Percentiles rank a stretch among this genome's conserved stretches.
Evolutionary conservation across 2,329 filamentous ascomycete species (phyloP).

Genomic region (Stachybotrys elegans): DNA sequence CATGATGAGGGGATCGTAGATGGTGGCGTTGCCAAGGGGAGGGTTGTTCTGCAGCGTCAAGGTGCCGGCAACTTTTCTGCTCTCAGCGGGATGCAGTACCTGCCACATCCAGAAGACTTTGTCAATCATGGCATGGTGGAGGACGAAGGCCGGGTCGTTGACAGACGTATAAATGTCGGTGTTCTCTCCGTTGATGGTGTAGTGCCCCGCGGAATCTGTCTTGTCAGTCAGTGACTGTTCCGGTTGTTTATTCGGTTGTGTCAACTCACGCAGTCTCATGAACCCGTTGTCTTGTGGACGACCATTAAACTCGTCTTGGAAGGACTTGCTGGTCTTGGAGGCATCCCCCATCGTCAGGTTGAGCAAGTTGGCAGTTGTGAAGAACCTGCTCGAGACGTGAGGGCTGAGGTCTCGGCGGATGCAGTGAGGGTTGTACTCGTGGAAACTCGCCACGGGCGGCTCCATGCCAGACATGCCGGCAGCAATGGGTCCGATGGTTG

Average conservation of each 20-base stretch:
- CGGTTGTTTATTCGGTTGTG: neutral
- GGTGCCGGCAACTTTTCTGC: neutral
- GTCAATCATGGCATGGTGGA: neutral
- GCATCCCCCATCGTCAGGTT: neutral
- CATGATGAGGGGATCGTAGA: neutral
- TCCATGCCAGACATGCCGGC: neutral
- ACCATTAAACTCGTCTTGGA: neutral
- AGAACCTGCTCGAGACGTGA: neutral
- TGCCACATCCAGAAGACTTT: conserved; percentile 1
- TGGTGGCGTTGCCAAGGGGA: neutral
- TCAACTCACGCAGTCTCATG: neutral
- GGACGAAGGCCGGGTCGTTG: neutral
- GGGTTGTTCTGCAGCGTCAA: neutral
- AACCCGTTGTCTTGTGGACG: neutral
- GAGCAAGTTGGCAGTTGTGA: conserved; percentile 1
- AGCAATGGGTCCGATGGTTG: neutral
- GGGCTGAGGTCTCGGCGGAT: neutral
- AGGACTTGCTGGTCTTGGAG: neutral
- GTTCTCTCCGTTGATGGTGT: neutral
- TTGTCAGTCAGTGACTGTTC: neutral
- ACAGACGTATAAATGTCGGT: neutral
- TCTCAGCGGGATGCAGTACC: neutral
- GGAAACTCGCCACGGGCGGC: neutral
- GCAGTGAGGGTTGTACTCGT: neutral
- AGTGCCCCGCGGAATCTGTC: neutral